Percentiles rank a stretch among this genome's conserved stretches.
Conservation (phyloP, 148 eudicot species). For the Polygonum maritimum region DNA sequence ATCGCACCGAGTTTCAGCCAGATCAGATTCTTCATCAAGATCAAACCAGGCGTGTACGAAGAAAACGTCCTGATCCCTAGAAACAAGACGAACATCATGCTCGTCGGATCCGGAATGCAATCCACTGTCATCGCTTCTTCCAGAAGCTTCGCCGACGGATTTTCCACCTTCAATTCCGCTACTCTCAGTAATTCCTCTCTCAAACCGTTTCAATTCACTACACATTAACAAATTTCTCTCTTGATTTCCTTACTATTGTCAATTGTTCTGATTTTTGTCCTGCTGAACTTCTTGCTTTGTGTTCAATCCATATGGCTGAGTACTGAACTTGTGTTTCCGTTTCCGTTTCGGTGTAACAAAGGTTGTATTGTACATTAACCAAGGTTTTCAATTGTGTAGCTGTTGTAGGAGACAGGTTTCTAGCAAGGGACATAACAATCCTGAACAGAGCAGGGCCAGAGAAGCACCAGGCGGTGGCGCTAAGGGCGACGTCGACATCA, state of each 20-base stretch:
- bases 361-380: no score
- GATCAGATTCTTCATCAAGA: constrained; percentile 34
- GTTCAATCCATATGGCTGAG: no score
- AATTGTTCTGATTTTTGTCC: no score
- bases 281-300: no score
- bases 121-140: constrained; percentile 47
- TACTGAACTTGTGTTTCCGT: no score
- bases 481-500: constrained; percentile 51
- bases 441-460: constrained; percentile 44
- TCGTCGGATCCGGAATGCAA: constrained; percentile 55
- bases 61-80: constrained; percentile 55
- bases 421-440: constrained; percentile 54
- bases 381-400: constrained; percentile 25
- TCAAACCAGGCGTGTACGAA: constrained; percentile 38
- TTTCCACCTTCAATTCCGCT: constrained; percentile 49
- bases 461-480: constrained; percentile 63
- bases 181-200: constrained; percentile 34
- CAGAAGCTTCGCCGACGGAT: constrained; percentile 45
- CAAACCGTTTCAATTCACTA: background rate
- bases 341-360: no score
- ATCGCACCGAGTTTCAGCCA: constrained; percentile 45
- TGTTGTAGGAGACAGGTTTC: constrained; percentile 54
- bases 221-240: no score
- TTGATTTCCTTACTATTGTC: background rate
- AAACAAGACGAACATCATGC: constrained; percentile 44